Evolutionary conservation across 805 yeast genomes (phyloP), one percentile per base, ranked within the genome.

Genomic region (Yarrowia hollandica): DNA sequence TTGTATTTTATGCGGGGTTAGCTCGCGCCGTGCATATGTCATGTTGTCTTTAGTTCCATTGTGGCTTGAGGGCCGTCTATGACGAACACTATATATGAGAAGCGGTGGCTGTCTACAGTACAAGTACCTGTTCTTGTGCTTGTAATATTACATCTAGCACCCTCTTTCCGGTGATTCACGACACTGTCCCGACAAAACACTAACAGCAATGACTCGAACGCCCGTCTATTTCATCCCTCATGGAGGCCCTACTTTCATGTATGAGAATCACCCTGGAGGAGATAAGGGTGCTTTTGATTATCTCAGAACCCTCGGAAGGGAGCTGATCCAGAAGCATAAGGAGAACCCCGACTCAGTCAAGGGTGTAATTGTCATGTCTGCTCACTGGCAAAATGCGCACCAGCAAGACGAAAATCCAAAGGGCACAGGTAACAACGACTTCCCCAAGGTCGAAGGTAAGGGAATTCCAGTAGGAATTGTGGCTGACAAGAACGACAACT

Each of bases 231-330:
- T 87, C 69, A 68, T 86, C 39, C 82, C 89, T n/a, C 95, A 88
- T 71, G 95, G 95, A 7, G 94, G 91, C 0, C 95, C 95, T 7
- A 82, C 87, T 1, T 86, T 88, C 69, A 80, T 86, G 76, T 84
- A 85, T 65, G 68, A 74, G 31, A 78, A 74, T 52, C 78, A 74
- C 55, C 71, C 74, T 48, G 82, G 82, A 16, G 81, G 85, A 33
- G 77, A 80, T 60, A 55, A 58, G 2, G 88, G 88, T 5, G 91
- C 92, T 0, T 85, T 79, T 75, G 73, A 75, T 21, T 73, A 72
- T 5, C 75, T 83, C 6, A 71, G 75, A 46, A 64, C 71, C 19
- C 62, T 85, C 6, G 95, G 95, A 2, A 62, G 68, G 15, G 70
- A 72, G 34, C 82, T 88, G 62, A 74, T 76, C 50, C 68, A 72